Conservation (phyloP, 2,329 filamentous ascomycete genomes). For the Capronia coronata region DNA sequence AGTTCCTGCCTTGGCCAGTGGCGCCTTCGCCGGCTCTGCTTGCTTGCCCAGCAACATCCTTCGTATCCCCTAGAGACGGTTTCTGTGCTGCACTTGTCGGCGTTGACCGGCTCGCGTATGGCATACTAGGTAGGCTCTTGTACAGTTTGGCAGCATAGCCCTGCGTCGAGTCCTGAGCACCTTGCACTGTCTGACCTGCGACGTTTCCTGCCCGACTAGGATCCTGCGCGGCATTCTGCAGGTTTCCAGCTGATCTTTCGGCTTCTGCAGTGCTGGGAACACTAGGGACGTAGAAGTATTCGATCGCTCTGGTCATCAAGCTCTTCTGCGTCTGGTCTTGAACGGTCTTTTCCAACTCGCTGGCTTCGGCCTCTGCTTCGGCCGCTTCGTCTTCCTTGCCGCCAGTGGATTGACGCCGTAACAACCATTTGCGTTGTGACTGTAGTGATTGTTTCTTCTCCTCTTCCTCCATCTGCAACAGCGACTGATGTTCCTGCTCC, state of each 20-base stretch:
- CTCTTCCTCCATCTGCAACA: constrained; percentile 36
- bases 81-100: constrained; percentile 9
- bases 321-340: constrained; percentile 29
- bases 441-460: constrained; percentile 33
- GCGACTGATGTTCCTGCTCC: constrained; percentile 39
- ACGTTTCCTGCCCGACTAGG: constrained; percentile 13
- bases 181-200: constrained; percentile 16
- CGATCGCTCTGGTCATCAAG: constrained; percentile 26
- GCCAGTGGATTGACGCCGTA: constrained; percentile 23
- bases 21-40: constrained; percentile 7
- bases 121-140: constrained; percentile 25
- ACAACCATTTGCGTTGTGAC: constrained; percentile 23
- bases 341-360: constrained; percentile 27
- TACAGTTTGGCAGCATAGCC: constrained; percentile 19
- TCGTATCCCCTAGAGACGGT: constrained; percentile 8
- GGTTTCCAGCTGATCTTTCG: constrained; percentile 18
- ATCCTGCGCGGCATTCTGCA: constrained; percentile 16
- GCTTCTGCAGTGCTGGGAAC: constrained; percentile 25
- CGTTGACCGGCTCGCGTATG: constrained; percentile 15
- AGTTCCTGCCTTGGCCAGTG: constrained; percentile 16
- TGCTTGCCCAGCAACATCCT: constrained; percentile 8
- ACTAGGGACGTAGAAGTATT: constrained; percentile 28
- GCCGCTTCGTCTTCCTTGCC: constrained; percentile 28
- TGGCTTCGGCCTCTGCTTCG: constrained; percentile 28
- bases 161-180: constrained; percentile 14